phyloP scores from a whole-genome alignment of 192 early-diverging fungal genomes.

The Cladochytrium replicatum region DNA sequence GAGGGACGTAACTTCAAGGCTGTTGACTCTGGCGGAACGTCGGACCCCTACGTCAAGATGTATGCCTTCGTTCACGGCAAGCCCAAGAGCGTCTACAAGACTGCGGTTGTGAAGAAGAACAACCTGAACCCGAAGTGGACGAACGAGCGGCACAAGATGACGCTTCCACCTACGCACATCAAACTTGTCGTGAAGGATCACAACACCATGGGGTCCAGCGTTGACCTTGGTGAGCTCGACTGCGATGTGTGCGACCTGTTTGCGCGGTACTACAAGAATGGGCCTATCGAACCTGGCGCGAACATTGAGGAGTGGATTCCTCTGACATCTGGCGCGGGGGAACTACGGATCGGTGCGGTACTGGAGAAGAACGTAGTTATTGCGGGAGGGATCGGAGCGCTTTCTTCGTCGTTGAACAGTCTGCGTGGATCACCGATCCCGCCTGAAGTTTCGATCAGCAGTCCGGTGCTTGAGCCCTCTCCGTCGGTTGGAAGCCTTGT shows the following conservation, averaged over 20 bases:
- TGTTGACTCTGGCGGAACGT: constrained; percentile 48
- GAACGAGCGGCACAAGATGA: constrained; percentile 24
- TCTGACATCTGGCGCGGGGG: constrained; percentile 20
- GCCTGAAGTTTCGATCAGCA: no score
- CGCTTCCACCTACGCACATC: constrained; percentile 26
- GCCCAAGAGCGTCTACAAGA: constrained; percentile 55
- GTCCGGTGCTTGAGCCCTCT: no score
- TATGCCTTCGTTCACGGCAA: constrained; percentile 32
- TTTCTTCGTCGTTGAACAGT: no score
- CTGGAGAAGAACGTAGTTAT: no score
- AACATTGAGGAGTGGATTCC: constrained; percentile 25
- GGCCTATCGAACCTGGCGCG: not conserved
- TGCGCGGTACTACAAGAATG: not conserved
- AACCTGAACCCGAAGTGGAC: constrained; percentile 51
- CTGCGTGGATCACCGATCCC: no score
- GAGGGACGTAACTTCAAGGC: constrained; percentile 41
- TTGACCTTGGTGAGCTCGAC: constrained; percentile 52
- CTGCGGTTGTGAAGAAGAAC: constrained; percentile 59
- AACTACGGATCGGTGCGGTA: constrained; percentile 22
- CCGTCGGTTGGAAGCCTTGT: no score
- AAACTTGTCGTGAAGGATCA: constrained; percentile 58
- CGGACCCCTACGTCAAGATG: constrained; percentile 62
- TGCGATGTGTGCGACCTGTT: constrained; percentile 38
- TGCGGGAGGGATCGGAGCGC: no score
- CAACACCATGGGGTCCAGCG: constrained; percentile 51